These are phyloP conservation scores for Penicillium sp. DNA, from an alignment of 2,329 filamentous ascomycete genomes.

Conservation along the genomic window DNA sequence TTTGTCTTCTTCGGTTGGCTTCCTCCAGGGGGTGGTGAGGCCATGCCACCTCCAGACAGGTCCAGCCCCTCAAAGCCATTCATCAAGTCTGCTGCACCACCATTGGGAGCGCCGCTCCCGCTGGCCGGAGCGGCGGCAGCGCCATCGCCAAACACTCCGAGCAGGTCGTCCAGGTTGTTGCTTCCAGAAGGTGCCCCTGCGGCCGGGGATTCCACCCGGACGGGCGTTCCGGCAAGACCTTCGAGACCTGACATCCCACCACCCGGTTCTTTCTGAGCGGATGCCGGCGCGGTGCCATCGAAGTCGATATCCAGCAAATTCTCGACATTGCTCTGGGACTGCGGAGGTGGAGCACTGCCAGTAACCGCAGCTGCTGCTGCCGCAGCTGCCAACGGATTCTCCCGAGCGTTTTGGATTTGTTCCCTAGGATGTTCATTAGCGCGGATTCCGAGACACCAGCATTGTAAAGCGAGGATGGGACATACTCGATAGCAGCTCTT, in stretches of 20 bases:
- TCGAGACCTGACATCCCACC: slow-evolving; percentile 57
- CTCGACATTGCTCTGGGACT: slow-evolving; percentile 69
- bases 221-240: slow-evolving; percentile 50
- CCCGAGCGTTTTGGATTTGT: slow-evolving; percentile 79
- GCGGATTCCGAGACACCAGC: too few species aligned
- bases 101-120: too few species aligned
- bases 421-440: slow-evolving; percentile 47
- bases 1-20: slow-evolving; percentile 44
- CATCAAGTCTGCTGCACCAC: too few species aligned
- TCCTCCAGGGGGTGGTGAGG: too few species aligned
- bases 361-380: slow-evolving; percentile 57
- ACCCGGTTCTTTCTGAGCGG: slow-evolving; percentile 57
- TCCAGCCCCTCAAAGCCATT: too few species aligned
- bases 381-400: slow-evolving; percentile 89
- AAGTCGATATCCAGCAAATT: slow-evolving; percentile 95
- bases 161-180: slow-evolving; percentile 71
- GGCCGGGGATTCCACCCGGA: slow-evolving; percentile 41
- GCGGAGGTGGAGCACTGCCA: slow-evolving; percentile 44
- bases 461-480: too few species aligned
- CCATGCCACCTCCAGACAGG: too few species aligned
- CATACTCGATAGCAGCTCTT: slow-evolving; percentile 77
- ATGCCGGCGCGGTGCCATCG: slow-evolving; percentile 86
- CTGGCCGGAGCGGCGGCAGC: too few species aligned
- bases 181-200: slow-evolving; percentile 29
- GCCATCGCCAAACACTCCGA: slow-evolving; percentile 56